Conservation (phyloP, 345 rosid species). For the Dipteronia sinensis region DNA sequence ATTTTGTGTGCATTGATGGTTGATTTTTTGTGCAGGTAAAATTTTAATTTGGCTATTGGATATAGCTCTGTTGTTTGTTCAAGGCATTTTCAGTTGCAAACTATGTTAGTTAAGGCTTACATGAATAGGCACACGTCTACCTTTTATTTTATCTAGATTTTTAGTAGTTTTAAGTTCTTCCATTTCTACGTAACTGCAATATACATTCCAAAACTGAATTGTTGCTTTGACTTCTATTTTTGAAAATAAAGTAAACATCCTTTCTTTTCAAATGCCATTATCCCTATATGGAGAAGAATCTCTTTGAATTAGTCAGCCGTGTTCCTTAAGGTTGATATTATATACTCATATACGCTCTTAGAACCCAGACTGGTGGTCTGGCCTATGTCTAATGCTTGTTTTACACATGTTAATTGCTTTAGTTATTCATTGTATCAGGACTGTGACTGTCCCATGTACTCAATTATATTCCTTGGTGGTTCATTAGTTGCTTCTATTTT, state of each 20-base stretch:
- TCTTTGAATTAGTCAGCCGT: not conserved
- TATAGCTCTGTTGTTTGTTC: not conserved
- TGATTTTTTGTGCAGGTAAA: constrained; percentile 1
- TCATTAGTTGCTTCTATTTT: constrained; percentile 1
- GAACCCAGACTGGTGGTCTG: not conserved
- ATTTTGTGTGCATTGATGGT: not conserved
- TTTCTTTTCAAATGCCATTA: not conserved
- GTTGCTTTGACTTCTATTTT: not conserved
- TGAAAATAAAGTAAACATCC: too few relatives aligned
- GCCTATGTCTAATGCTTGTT: not conserved
- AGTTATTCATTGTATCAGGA: not conserved
- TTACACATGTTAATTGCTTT: not conserved
- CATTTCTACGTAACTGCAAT: too few relatives aligned
- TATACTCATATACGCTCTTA: not conserved
- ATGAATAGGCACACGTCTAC: not conserved
- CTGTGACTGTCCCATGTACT: not conserved
- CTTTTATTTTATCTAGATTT: not conserved
- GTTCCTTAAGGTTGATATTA: not conserved
- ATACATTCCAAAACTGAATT: not conserved
- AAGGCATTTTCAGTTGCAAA: not conserved
- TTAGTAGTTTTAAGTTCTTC: not conserved
- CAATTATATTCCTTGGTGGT: not conserved
- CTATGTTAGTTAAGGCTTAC: not conserved
- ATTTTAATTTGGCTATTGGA: not conserved
- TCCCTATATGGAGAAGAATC: not conserved